Base-by-base conservation (phyloP, 129 eudicot genomes). In the Gnaphalium uliginosum region DNA sequence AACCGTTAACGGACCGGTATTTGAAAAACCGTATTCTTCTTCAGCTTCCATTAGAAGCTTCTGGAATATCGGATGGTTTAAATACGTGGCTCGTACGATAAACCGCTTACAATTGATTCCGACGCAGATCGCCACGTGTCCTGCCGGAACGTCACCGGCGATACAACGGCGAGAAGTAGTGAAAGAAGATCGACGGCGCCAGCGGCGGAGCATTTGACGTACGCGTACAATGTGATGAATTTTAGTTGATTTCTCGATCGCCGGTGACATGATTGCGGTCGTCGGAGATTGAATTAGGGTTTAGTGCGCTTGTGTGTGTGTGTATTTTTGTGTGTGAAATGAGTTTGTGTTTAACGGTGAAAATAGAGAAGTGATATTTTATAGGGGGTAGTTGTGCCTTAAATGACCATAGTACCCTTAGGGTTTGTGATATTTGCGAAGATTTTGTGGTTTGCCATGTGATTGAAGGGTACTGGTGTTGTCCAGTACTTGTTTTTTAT, bases 51-150 rank as follows among this genome's bases (percentile, higher is more conserved):
- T 60, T 30, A 92, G 79, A 13, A 92, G 92, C 56, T 77, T 84
- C 78, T 74, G 62, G 78, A 92, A 89, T 9, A 85, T 19, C 21
- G 92, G 97, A 78, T 92, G 96, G 72, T 89, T 92, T 64, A 92
- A 88, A 83, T 85, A 81, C 60, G 87, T 66, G 64, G 89, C 89
- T 27, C 84, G 85, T 54, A 92, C 86, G 18, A 92, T 77, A 57
- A 87, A 92, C 48, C 97, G 81, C 39, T 83, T 77, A 76, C 81
- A 63, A 43, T 60, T 73, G 77, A 60, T 80, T 15, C 97, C 97
- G 18, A 92, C 97, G 72, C 67, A 81, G 84, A 92, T 71, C 68
- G 97, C 97, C 62, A 92, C 93, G 85, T 92, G 96, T 68, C 96
- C 97, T n/a, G 96, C 84, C 21, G 97, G 97, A 14, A 89, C 97